These are phyloP conservation scores for Penicilliopsis zonata DNA, from an alignment of 495 filamentous ascomycete genomes.

Conservation along the genomic window DNA sequence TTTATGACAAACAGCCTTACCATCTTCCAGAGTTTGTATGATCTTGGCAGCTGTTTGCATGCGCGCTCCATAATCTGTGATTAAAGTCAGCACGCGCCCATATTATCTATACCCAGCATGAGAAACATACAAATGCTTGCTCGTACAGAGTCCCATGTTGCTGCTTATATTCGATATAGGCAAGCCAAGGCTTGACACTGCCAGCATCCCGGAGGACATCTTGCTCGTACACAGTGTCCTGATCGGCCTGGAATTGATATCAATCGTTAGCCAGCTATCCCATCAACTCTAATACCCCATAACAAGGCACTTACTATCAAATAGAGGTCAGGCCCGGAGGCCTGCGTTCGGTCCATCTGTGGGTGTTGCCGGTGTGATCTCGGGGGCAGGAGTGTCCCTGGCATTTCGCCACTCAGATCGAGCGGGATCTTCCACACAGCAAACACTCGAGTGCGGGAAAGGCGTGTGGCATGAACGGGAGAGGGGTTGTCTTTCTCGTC, in stretches of 20 bases:
- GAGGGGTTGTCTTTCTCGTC: constrained; percentile 13
- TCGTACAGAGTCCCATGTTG: constrained; percentile 79
- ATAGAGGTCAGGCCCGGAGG: constrained; percentile 50
- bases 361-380: constrained; percentile 40
- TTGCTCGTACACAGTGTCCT: constrained; percentile 92
- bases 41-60: constrained; percentile 77
- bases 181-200: constrained; percentile 89
- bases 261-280: constrained; percentile 6
- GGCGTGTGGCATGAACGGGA: constrained; percentile 16
- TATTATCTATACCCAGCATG: neutral
- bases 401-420: constrained; percentile 41
- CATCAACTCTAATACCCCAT: constrained; percentile 2
- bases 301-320: constrained; percentile 52
- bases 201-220: constrained; percentile 79
- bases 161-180: constrained; percentile 86
- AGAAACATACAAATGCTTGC: constrained; percentile 65
- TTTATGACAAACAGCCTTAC: constrained; percentile 25
- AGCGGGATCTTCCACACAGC: constrained; percentile 29
- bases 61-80: constrained; percentile 67
- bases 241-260: constrained; percentile 45
- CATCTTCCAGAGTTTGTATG: constrained; percentile 98
- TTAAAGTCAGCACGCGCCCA: constrained; percentile 1
- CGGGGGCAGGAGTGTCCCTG: constrained; percentile 48
- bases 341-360: constrained; percentile 34
- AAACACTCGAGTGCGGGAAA: constrained; percentile 16